Evolutionary conservation across 768 basidiomycete species (phyloP).

Genomic region (Xerocomus spinulosus): DNA sequence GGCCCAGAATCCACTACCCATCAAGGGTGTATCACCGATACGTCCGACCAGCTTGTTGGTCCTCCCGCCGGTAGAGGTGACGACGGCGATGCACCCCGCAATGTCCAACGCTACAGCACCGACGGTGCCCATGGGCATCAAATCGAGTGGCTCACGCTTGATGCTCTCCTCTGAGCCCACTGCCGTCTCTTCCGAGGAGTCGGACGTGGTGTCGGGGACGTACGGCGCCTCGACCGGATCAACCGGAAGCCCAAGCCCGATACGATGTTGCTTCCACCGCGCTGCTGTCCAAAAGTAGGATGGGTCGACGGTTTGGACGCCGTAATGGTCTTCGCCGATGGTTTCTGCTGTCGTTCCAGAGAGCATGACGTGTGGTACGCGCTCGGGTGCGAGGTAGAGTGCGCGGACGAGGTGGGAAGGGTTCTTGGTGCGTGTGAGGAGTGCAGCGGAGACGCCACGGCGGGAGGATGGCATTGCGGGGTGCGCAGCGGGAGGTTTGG

Average conservation of each 20-base stretch:
- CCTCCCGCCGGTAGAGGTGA: slow-evolving; percentile 77
- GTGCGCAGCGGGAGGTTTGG: slow-evolving; percentile 65
- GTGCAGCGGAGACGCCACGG: slow-evolving; percentile 59
- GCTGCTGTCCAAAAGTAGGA: slow-evolving; percentile 75
- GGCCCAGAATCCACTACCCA: slow-evolving; percentile 81
- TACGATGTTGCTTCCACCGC: slow-evolving; percentile 74
- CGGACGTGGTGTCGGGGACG: slow-evolving; percentile 8
- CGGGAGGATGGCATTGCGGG: slow-evolving; percentile 54
- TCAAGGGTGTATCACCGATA: slow-evolving; percentile 76
- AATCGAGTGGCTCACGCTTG: slow-evolving; percentile 40
- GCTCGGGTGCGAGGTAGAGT: slow-evolving; percentile 62
- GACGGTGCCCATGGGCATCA: slow-evolving; percentile 72
- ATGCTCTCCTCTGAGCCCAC: slow-evolving; percentile 2
- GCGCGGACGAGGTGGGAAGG: slow-evolving; percentile 67
- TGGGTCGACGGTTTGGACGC: slow-evolving; percentile 58
- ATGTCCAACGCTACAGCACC: slow-evolving; percentile 79
- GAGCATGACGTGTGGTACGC: slow-evolving; percentile 66
- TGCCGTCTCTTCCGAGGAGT: neutral
- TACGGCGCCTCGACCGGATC: slow-evolving; percentile 43
- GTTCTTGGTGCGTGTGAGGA: slow-evolving; percentile 64
- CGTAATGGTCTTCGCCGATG: slow-evolving; percentile 48
- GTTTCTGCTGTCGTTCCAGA: slow-evolving; percentile 62
- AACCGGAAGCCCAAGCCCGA: slow-evolving; percentile 69
- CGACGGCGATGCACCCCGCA: slow-evolving; percentile 63
- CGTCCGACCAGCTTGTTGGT: slow-evolving; percentile 83